Evolutionary conservation across 1,284 basidiomycete species (phyloP).

Genomic region (Mycena sp.): DNA sequence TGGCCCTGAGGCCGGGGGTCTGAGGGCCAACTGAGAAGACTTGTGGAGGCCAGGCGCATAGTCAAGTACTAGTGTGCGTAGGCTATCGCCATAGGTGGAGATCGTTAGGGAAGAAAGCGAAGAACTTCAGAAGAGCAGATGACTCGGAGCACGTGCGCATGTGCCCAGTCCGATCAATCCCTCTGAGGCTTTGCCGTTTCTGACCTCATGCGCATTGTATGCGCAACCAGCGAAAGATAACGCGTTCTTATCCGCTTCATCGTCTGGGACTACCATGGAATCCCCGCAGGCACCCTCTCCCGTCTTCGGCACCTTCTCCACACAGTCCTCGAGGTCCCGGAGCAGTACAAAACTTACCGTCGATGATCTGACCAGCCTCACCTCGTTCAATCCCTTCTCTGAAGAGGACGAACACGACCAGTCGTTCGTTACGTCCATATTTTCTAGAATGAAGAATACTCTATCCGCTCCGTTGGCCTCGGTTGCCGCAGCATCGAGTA

Average conservation of each 20-base stretch:
- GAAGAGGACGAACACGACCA: slow-evolving; percentile 88
- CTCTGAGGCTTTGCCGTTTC: slow-evolving; percentile 3
- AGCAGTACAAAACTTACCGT: slow-evolving; percentile 64
- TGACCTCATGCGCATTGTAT: background rate
- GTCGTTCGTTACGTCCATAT: slow-evolving; percentile 78
- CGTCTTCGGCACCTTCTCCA: slow-evolving; percentile 48
- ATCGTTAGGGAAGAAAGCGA: background rate
- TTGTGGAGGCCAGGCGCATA: background rate
- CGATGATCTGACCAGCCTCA: slow-evolving; percentile 79
- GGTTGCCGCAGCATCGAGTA: slow-evolving; percentile 49
- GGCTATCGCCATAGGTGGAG: background rate
- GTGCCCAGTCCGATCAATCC: background rate
- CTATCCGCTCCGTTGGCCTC: slow-evolving; percentile 71
- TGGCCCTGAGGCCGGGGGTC: background rate
- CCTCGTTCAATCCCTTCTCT: slow-evolving; percentile 86
- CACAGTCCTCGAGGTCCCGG: slow-evolving; percentile 64
- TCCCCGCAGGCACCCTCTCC: slow-evolving; percentile 49
- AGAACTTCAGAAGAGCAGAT: no score
- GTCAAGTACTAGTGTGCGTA: background rate
- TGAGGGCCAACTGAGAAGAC: background rate
- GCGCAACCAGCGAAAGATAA: slow-evolving; percentile 16
- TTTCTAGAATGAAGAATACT: slow-evolving; percentile 81
- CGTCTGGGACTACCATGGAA: slow-evolving; percentile 21
- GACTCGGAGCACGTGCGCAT: background rate
- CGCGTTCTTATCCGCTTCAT: slow-evolving; percentile 30